Evolutionary conservation across 2,329 filamentous ascomycete genomes (phyloP).

Genomic region (Curvularia sp.): DNA sequence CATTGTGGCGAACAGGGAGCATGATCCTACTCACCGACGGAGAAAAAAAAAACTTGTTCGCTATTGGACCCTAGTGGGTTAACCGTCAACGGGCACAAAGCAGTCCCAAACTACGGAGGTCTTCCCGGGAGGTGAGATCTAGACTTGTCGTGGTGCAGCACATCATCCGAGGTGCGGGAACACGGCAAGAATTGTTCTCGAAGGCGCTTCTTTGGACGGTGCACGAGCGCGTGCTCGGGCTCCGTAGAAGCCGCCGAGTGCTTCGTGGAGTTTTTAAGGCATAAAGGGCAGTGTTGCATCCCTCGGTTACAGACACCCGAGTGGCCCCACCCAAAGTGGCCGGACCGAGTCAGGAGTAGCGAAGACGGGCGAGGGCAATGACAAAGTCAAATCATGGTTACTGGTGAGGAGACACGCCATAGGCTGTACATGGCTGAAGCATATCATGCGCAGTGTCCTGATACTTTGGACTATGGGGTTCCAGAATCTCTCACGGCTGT

Average conservation of each 20-base stretch:
- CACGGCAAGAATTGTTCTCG: conserved; percentile 10
- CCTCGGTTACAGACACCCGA: conserved; percentile 1
- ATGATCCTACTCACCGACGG: background rate
- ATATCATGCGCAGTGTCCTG: conserved; percentile 15
- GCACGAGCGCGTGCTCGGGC: conserved; percentile 13
- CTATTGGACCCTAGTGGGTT: background rate
- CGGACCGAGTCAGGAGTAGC: conserved; percentile 7
- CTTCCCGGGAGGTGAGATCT: background rate
- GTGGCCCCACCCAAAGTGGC: background rate
- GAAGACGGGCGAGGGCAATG: conserved; percentile 12
- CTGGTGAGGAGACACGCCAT: conserved; percentile 13
- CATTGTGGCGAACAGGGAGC: background rate
- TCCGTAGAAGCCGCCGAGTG: background rate
- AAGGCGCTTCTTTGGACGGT: conserved; percentile 11
- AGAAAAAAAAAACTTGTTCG: background rate
- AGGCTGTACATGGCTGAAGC: conserved; percentile 22
- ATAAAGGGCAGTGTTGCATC: conserved; percentile 7
- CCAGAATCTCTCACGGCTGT: conserved; percentile 24
- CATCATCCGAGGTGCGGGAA: conserved; percentile 15
- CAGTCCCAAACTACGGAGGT: conserved; percentile 8
- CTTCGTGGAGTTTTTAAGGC: conserved; percentile 8
- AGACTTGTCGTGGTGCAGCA: conserved; percentile 7
- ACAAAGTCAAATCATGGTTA: conserved; percentile 7
- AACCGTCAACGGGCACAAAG: background rate
- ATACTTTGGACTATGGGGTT: conserved; percentile 22